phyloP scores from a whole-genome alignment of 2,329 filamentous ascomycete species.

The Aspergillus amoenus region DNA sequence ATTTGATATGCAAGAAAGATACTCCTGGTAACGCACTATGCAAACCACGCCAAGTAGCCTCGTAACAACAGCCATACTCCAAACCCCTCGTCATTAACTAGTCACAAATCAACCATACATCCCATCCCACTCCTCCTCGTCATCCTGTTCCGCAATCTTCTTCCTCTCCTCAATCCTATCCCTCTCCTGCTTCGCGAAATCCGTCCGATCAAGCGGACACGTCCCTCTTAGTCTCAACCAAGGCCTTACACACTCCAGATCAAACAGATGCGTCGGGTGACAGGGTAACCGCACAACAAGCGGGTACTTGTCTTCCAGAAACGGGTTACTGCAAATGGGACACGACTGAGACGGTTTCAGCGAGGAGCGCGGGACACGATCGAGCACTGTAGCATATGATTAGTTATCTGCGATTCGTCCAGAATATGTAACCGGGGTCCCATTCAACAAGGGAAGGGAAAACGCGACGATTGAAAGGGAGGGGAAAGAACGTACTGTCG shows the following conservation, averaged over 20 bases:
- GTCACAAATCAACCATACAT: constrained; percentile 40
- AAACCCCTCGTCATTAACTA: not conserved
- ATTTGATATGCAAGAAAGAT: not conserved
- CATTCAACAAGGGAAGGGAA: not conserved
- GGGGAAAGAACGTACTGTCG: constrained; percentile 42
- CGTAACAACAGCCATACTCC: not conserved
- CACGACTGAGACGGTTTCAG: constrained; percentile 55
- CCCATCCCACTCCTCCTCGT: constrained; percentile 51
- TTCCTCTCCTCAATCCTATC: constrained; percentile 52
- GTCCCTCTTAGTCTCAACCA: constrained; percentile 65
- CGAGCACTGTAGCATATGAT: constrained; percentile 46
- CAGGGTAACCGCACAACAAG: constrained; percentile 63
- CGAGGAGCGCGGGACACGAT: constrained; percentile 57
- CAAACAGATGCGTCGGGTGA: constrained; percentile 61
- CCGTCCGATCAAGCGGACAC: constrained; percentile 62
- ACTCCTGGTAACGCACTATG: not conserved
- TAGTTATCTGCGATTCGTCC: not conserved
- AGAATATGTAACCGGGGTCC: not conserved
- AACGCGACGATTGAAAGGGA: not conserved
- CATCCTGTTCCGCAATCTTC: constrained; percentile 40
- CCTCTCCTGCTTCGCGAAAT: constrained; percentile 56
- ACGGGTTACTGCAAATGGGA: constrained; percentile 61
- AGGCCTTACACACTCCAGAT: constrained; percentile 64
- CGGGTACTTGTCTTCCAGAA: constrained; percentile 63
- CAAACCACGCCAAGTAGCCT: not conserved